Percentiles rank a stretch among this genome's conserved stretches.
Conservation (phyloP, 2,329 filamentous ascomycete genomes). For the Fusarium pseudograminearum region DNA sequence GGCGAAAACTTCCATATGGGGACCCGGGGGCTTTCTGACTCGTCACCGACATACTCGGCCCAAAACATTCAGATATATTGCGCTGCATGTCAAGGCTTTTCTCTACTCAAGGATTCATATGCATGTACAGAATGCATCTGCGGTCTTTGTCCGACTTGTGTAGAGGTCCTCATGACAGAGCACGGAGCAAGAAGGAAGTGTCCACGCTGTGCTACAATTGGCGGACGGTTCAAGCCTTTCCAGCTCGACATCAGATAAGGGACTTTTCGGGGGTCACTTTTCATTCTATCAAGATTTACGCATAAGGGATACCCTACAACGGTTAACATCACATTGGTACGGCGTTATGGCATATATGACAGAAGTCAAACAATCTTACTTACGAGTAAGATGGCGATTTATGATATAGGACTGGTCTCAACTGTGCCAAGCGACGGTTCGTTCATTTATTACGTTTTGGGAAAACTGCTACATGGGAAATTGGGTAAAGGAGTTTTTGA, state of each 20-base stretch:
- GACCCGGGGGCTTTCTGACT: constrained; percentile 72
- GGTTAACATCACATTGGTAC: constrained; percentile 42
- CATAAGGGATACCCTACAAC: constrained; percentile 24
- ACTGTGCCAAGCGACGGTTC: constrained; percentile 30
- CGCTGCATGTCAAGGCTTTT: constrained; percentile 84
- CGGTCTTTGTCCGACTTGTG: constrained; percentile 88
- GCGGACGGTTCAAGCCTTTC: constrained; percentile 85
- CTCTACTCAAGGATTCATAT: constrained; percentile 83
- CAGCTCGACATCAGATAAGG: constrained; percentile 81
- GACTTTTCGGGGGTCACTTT: constrained; percentile 35
- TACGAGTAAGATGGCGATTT: constrained; percentile 40
- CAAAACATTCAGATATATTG: constrained; percentile 92
- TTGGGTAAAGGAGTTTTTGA: constrained; percentile 46
- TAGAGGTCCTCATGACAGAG: constrained; percentile 81
- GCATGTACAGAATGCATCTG: constrained; percentile 98
- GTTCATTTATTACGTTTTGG: constrained; percentile 37
- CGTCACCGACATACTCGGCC: constrained; percentile 79
- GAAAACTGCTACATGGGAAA: constrained; percentile 35
- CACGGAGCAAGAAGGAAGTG: constrained; percentile 82
- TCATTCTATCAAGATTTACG: constrained; percentile 23
- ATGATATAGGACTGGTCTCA: constrained; percentile 31
- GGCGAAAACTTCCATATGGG: constrained; percentile 79
- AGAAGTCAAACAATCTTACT: constrained; percentile 42
- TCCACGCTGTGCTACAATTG: constrained; percentile 82
- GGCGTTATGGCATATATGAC: constrained; percentile 46